A percentile compares a stretch with the other conserved stretches of the same genome.
phyloP scores from a whole-genome alignment of 805 yeast genomes.

The Wickerhamiella parazyma region DNA sequence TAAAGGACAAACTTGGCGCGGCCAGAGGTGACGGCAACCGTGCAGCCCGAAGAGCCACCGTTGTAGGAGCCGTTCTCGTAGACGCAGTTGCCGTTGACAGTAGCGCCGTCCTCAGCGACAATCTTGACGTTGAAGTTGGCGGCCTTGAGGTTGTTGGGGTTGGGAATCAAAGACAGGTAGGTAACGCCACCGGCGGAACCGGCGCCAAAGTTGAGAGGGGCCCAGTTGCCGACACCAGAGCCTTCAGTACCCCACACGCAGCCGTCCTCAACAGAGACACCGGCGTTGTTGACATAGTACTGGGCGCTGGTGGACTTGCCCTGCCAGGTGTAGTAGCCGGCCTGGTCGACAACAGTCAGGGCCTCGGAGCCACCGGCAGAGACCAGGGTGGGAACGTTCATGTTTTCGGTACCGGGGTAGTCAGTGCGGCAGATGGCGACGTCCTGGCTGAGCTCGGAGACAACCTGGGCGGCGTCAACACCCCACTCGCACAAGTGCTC shows the following conservation, averaged over 20 bases:
- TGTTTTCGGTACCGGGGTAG: slow-evolving; percentile 98
- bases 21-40: slow-evolving; percentile 79
- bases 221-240: slow-evolving; percentile 91
- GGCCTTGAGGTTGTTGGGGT: slow-evolving; percentile 69
- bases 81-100: slow-evolving; percentile 58
- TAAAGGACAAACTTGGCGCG: slow-evolving; percentile 73
- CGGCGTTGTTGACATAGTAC: slow-evolving; percentile 95
- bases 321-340: slow-evolving; percentile 65
- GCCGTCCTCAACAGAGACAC: slow-evolving; percentile 79
- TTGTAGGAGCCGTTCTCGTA: slow-evolving; percentile 69
- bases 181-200: slow-evolving; percentile 63
- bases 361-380: slow-evolving; percentile 50
- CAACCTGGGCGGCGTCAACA: slow-evolving; percentile 50
- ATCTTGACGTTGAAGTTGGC: slow-evolving; percentile 68
- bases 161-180: slow-evolving; percentile 84
- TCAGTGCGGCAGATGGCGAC: slow-evolving; percentile 96
- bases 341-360: slow-evolving; percentile 69
- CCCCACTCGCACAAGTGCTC: slow-evolving; percentile 85
- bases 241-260: slow-evolving; percentile 84
- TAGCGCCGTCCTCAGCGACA: slow-evolving; percentile 51
- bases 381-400: slow-evolving; percentile 86
- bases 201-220: slow-evolving; percentile 90
- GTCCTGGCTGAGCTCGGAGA: slow-evolving; percentile 43
- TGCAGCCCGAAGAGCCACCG: slow-evolving; percentile 80
- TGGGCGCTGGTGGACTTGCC: slow-evolving; percentile 82